phyloP scores from a whole-genome alignment of 2,329 filamentous ascomycete genomes.

The Hansfordia pulvinata region DNA sequence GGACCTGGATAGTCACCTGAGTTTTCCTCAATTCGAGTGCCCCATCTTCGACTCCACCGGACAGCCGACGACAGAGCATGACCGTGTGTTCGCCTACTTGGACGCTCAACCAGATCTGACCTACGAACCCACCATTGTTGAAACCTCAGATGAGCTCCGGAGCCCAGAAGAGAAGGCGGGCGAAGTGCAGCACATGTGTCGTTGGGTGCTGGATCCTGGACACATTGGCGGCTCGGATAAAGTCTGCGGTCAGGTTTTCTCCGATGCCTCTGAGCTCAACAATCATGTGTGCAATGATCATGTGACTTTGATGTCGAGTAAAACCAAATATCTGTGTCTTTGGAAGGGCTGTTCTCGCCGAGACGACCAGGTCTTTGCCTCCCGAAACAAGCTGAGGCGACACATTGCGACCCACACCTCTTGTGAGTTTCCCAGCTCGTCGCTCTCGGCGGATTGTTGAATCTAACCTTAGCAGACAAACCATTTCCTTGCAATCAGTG shows the following conservation, averaged over 20 bases:
- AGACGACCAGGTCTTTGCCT: conserved; percentile 13
- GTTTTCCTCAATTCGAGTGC: conserved; percentile 6
- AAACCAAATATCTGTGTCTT: conserved; percentile 14
- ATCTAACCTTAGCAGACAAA: conserved; percentile 32
- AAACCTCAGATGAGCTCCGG: not conserved
- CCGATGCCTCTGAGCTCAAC: conserved; percentile 10
- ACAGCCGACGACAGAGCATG: too few species aligned
- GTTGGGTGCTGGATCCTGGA: conserved; percentile 10
- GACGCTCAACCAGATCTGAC: conserved; percentile 1
- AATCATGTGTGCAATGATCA: conserved; percentile 14
- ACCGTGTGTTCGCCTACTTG: too few species aligned
- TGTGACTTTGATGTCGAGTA: conserved; percentile 9
- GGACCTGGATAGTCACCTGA: conserved; percentile 4
- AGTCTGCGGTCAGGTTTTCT: conserved; percentile 12
- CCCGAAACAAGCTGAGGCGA: conserved; percentile 17
- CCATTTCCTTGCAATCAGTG: conserved; percentile 43
- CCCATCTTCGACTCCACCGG: conserved; percentile 5
- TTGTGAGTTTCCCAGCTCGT: conserved; percentile 7
- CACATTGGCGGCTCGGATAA: conserved; percentile 2
- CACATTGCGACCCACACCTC: conserved; percentile 19
- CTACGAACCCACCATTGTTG: conserved; percentile 1
- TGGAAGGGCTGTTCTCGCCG: conserved; percentile 16
- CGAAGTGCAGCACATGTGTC: conserved; percentile 9
- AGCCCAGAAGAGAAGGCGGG: too few species aligned
- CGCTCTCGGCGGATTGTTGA: conserved; percentile 2